Conservation (phyloP, 208 protist genomes). For the Trypanosoma brucei region DNA sequence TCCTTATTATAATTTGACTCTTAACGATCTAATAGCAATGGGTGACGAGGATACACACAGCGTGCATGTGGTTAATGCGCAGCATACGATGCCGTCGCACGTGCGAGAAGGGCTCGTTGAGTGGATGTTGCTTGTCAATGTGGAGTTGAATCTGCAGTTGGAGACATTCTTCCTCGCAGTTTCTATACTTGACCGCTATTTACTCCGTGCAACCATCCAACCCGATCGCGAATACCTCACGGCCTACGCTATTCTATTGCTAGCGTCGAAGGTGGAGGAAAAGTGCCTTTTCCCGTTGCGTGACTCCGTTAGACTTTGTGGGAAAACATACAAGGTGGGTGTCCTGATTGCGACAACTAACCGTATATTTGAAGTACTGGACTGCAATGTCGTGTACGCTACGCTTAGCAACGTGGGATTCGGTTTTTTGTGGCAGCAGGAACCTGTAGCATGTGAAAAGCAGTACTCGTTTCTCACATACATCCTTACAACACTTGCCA, state of each 20-base stretch:
- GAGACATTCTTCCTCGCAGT: conserved; percentile 81
- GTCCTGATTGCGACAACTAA: conserved; percentile 50
- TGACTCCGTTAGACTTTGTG: conserved; percentile 89
- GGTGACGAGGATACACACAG: conserved; percentile 31
- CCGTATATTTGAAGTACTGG: conserved; percentile 32
- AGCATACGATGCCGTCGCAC: conserved; percentile 20
- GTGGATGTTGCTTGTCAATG: conserved; percentile 29
- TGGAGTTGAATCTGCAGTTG: conserved; percentile 30
- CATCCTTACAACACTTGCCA: conserved; percentile 43
- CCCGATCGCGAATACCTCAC: conserved; percentile 50
- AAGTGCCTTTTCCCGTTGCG: conserved; percentile 90
- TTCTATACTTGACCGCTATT: conserved; percentile 78
- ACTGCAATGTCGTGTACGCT: conserved; percentile 40
- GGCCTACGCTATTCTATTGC: conserved; percentile 88
- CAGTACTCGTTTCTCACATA: conserved; percentile 56
- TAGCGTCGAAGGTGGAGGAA: conserved; percentile 98
- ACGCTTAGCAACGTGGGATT: conserved; percentile 50
- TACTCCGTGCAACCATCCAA: conserved; percentile 47
- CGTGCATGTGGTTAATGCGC: conserved; percentile 3
- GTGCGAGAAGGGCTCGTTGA: conserved; percentile 22
- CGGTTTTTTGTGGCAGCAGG: conserved; percentile 58
- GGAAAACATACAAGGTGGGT: conserved; percentile 82
- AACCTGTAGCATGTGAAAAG: conserved; percentile 37
- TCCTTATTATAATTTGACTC: conserved; percentile 40
- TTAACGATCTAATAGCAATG: conserved; percentile 65